Evolutionary conservation across 2,329 filamentous ascomycete genomes (phyloP).

Genomic region (Ophiostoma piceae): DNA sequence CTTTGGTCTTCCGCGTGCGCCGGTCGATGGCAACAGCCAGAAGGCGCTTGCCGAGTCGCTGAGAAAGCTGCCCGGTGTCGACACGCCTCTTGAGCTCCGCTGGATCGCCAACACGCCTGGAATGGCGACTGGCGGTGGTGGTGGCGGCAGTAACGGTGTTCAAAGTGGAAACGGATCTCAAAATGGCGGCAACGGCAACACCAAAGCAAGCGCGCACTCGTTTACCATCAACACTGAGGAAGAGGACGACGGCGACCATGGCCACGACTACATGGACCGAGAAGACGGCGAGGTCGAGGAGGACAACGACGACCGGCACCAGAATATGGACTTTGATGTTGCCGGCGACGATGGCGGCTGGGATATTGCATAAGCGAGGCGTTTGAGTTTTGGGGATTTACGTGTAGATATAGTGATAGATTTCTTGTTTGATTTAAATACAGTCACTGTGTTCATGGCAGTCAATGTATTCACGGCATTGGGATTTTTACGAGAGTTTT

Average conservation of each 20-base stretch:
- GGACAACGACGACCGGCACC: constrained; percentile 21
- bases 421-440: neutral
- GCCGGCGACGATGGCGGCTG: constrained; percentile 48
- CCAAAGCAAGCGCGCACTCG: neutral
- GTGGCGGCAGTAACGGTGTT: neutral
- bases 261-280: neutral
- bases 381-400: neutral
- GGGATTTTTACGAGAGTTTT: neutral
- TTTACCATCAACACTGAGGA: constrained; percentile 3
- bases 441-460: neutral
- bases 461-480: too few relatives aligned
- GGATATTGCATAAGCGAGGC: constrained; percentile 29
- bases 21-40: constrained; percentile 27
- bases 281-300: constrained; percentile 11
- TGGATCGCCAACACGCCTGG: constrained; percentile 46
- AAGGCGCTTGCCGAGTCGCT: neutral
- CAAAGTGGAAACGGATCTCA: too few relatives aligned
- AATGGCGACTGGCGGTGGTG: constrained; percentile 12
- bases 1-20: constrained; percentile 42
- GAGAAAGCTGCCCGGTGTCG: constrained; percentile 51
- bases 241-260: neutral
- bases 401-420: neutral
- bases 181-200: neutral
- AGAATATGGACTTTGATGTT: constrained; percentile 51
- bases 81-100: constrained; percentile 57